Percentiles rank a stretch among this genome's conserved stretches.
These are phyloP conservation scores for Cryptosporidium bovis DNA, from an alignment of 169 alveolate species.

Conservation along the genomic window DNA sequence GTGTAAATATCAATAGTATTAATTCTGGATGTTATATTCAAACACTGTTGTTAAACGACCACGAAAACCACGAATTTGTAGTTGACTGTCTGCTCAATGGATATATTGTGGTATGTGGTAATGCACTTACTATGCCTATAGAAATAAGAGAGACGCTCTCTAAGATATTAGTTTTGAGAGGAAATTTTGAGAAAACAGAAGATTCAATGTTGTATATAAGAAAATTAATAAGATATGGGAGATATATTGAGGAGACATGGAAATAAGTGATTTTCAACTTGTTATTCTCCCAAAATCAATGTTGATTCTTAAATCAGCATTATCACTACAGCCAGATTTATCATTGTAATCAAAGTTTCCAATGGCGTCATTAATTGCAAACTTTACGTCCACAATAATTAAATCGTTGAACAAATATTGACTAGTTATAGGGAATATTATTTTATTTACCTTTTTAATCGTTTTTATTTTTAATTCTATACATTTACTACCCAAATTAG, in stretches of 20 bases:
- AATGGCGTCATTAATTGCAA: constrained; percentile 3
- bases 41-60: constrained; percentile 21
- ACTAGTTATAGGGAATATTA: constrained; percentile 3
- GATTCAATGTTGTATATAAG: constrained; percentile 37
- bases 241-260: constrained; percentile 74
- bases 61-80: neutral
- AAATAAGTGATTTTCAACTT: neutral
- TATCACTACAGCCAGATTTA: neutral
- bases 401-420: neutral
- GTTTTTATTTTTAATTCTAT: constrained; percentile 30
- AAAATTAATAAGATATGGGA: constrained; percentile 56
- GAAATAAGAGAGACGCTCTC: constrained; percentile 66
- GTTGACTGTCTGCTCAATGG: constrained; percentile 46
- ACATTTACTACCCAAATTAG: neutral
- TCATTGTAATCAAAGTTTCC: no score
- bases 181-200: constrained; percentile 36
- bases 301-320: neutral
- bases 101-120: constrained; percentile 53
- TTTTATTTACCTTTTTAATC: constrained; percentile 1
- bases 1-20: constrained; percentile 18
- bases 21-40: constrained; percentile 53
- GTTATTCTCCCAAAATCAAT: neutral
- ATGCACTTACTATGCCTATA: constrained; percentile 67
- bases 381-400: neutral
- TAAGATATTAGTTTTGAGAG: constrained; percentile 5